Evolutionary conservation across 2,329 filamentous ascomycete genomes (phyloP).

Genomic region (Onygena corvina): DNA sequence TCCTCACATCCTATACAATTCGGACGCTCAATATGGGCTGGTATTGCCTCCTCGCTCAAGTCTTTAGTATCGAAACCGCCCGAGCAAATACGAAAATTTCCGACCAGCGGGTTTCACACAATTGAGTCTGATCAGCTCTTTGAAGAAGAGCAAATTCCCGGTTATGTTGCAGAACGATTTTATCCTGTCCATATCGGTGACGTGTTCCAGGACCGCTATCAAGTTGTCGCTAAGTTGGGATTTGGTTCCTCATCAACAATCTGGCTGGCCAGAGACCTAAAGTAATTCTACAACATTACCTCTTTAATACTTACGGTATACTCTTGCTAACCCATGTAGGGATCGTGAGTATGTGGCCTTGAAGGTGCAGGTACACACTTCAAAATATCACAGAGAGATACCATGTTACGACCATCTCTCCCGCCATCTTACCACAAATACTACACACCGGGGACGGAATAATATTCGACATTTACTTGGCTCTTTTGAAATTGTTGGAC

Average conservation of each 20-base stretch:
- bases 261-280: constrained; percentile 18
- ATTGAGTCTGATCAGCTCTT: neutral
- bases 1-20: too few species aligned
- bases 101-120: neutral
- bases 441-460: constrained; percentile 17
- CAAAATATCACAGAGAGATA: constrained; percentile 20
- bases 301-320: neutral
- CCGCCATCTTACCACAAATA: constrained; percentile 12
- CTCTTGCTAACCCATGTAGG: constrained; percentile 10
- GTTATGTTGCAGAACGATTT: constrained; percentile 13
- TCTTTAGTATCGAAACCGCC: neutral
- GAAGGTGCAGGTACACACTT: constrained; percentile 20
- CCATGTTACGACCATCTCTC: constrained; percentile 21
- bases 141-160: constrained; percentile 14
- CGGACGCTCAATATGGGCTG: too few species aligned
- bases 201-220: constrained; percentile 15
- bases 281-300: constrained; percentile 6
- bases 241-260: constrained; percentile 19
- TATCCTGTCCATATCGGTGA: constrained; percentile 14
- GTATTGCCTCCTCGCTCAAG: too few species aligned
- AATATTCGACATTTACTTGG: constrained; percentile 24
- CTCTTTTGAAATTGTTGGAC: constrained; percentile 23
- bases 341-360: constrained; percentile 18
- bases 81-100: neutral
- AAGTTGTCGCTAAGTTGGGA: constrained; percentile 18